Conservation (phyloP, 768 basidiomycete species). For the Leccinum aurantiacum region DNA sequence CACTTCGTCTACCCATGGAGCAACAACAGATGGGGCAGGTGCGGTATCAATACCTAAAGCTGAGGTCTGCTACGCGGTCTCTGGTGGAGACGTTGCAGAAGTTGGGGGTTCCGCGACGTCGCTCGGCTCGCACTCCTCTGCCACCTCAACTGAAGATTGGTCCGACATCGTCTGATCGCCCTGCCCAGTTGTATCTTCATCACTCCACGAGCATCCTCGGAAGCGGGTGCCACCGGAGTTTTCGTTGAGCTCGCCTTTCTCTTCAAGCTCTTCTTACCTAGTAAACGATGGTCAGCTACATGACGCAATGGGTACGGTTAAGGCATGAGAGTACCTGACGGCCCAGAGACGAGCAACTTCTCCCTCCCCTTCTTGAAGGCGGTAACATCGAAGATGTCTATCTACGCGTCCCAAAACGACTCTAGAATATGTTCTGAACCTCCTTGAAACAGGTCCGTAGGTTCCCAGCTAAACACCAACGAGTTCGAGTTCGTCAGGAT, state of each 20-base stretch:
- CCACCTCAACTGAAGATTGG: conserved; percentile 3
- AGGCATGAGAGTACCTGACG: conserved; percentile 48
- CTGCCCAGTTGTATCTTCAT: conserved; percentile 17
- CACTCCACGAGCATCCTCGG: conserved; percentile 11
- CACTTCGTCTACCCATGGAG: conserved; percentile 18
- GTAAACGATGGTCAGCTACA: conserved; percentile 3
- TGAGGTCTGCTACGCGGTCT: conserved; percentile 13
- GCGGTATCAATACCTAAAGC: conserved; percentile 2
- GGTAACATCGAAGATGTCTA: conserved; percentile 45
- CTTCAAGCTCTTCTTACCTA: conserved; percentile 23
- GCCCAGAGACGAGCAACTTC: conserved; percentile 52
- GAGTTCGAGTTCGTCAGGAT: conserved; percentile 5
- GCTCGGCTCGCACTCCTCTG: background rate
- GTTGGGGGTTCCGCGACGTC: background rate
- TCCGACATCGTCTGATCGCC: conserved; percentile 8
- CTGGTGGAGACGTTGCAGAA: background rate
- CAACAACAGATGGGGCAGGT: conserved; percentile 7
- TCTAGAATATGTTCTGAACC: conserved; percentile 53
- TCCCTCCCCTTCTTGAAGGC: conserved; percentile 53
- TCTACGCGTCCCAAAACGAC: conserved; percentile 39
- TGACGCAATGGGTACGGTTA: background rate
- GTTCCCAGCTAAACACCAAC: conserved; percentile 58
- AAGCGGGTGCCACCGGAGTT: conserved; percentile 6
- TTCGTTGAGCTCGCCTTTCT: conserved; percentile 18
- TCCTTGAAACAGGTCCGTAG: conserved; percentile 53